phyloP scores from a whole-genome alignment of 2,329 filamentous ascomycete genomes.

The Arthroderma uncinatum region DNA sequence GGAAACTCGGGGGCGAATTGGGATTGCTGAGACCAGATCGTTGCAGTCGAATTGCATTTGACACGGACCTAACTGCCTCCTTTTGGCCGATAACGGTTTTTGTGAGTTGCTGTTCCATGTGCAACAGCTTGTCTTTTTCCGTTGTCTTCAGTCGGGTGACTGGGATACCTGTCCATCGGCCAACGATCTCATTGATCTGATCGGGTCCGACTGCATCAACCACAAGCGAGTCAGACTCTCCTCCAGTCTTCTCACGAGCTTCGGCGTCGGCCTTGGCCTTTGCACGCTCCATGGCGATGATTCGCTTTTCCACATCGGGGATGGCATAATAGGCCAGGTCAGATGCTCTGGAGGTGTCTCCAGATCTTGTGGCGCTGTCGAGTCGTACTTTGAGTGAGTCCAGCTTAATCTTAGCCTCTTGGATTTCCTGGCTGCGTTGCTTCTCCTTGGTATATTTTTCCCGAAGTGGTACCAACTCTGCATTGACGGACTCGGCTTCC shows the following conservation, averaged over 20 bases:
- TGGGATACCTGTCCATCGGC: conserved; percentile 95
- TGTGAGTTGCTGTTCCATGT: conserved; percentile 82
- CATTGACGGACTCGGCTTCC: conserved; percentile 86
- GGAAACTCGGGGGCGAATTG: conserved; percentile 92
- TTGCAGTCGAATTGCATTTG: conserved; percentile 90
- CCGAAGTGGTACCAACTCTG: conserved; percentile 79
- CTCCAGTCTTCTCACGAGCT: conserved; percentile 46
- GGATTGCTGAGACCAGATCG: conserved; percentile 90
- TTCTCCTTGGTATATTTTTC: conserved; percentile 96
- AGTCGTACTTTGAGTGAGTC: conserved; percentile 84
- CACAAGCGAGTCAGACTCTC: conserved; percentile 59
- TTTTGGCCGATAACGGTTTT: conserved; percentile 86
- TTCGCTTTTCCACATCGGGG: conserved; percentile 73
- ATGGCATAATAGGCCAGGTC: conserved; percentile 97
- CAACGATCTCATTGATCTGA: conserved; percentile 98
- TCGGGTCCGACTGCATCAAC: conserved; percentile 92
- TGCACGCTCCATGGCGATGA: conserved; percentile 68
- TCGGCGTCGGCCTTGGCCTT: conserved; percentile 68
- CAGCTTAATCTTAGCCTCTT: conserved; percentile 89
- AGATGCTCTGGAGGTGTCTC: conserved; percentile 76
- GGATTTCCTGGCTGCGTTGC: conserved; percentile 78
- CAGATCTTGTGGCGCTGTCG: conserved; percentile 80
- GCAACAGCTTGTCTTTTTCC: conserved; percentile 95
- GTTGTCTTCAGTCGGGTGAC: conserved; percentile 87
- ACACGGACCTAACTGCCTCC: conserved; percentile 84